These are phyloP conservation scores for Nakazawaea ishiwadae DNA, from an alignment of 805 yeast genomes.

Conservation along the genomic window DNA sequence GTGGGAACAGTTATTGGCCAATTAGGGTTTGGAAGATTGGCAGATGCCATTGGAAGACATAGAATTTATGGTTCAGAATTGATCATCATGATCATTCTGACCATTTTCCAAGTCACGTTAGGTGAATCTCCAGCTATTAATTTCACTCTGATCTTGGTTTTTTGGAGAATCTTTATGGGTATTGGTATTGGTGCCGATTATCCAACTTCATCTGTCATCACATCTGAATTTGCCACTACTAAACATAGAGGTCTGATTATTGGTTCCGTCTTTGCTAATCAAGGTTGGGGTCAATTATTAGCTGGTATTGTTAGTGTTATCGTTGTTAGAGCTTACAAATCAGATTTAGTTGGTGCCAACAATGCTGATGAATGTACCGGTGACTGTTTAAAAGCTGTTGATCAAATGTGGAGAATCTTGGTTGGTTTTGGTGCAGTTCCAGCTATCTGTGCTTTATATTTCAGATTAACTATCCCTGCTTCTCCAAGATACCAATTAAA, in stretches of 20 bases:
- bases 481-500: slow-evolving; percentile 59
- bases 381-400: slow-evolving; percentile 62
- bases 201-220: slow-evolving; percentile 79
- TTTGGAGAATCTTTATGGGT: slow-evolving; percentile 77
- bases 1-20: slow-evolving; percentile 86
- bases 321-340: slow-evolving; percentile 64
- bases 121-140: slow-evolving; percentile 63
- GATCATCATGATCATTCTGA: slow-evolving; percentile 67
- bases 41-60: slow-evolving; percentile 74
- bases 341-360: slow-evolving; percentile 43
- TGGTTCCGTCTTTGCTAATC: slow-evolving; percentile 87
- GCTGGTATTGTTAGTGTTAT: slow-evolving; percentile 72
- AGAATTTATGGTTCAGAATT: slow-evolving; percentile 74
- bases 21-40: slow-evolving; percentile 66
- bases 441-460: slow-evolving; percentile 69
- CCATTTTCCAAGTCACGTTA: slow-evolving; percentile 60
- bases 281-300: slow-evolving; percentile 81
- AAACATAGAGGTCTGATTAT: slow-evolving; percentile 90
- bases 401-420: slow-evolving; percentile 82
- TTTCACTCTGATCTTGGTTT: slow-evolving; percentile 61
- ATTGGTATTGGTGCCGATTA: slow-evolving; percentile 91
- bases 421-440: slow-evolving; percentile 82
- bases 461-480: slow-evolving; percentile 81
- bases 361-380: slow-evolving; percentile 52
- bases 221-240: slow-evolving; percentile 79